Evolutionary conservation across 805 yeast species (phyloP), one percentile per base, ranked within the genome.

Genomic region (Jamesozyma piceae): DNA sequence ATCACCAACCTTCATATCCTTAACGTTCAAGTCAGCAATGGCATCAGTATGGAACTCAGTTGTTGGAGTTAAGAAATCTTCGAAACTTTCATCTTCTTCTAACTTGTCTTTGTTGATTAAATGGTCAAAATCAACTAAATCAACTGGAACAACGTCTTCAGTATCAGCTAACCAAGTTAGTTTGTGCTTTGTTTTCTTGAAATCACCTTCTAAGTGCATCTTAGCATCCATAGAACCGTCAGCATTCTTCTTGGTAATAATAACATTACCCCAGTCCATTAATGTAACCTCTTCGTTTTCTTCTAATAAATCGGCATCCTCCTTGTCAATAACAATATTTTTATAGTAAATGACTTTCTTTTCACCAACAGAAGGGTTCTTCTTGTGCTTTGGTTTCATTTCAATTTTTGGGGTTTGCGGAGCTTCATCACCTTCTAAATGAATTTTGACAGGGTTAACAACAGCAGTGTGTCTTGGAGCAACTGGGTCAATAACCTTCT

Each of bases 191-290:
- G 97, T 90, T 71, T 88, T 90, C 68, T 84, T 82, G 86, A 89
- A 90, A 64, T 90, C 97, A 68, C 97, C 97, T 52, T 85, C 96
- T 59, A 90, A 74, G 65, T 90, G 82, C 55, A 90, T 72, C 54
- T 78, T 81, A 43, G 87, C 95, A 42, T 77, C 82, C 48, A 90
- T 69, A 3, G 80, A 69, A 45, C 75, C 82, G 49, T 77, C 79
- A 62, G 75, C 80, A 61, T 67, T 67, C 58, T 89, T 74, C 62
- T 77, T 77, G 51, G 82, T 75, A 51, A 89, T 69, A 51, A 90
- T 82, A 45, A 79, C 83, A 63, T 90, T 90, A 74, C 97, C 97
- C 97, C 97, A 90, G 68, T 90, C 97, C 97, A 90, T 90, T 57
- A 90, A 75, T n/a, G 97, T 90, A 49, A 89, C 72, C 70, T 90